phyloP scores from a whole-genome alignment of 2,329 filamentous ascomycete genomes.

The Colletotrichum sp. region DNA sequence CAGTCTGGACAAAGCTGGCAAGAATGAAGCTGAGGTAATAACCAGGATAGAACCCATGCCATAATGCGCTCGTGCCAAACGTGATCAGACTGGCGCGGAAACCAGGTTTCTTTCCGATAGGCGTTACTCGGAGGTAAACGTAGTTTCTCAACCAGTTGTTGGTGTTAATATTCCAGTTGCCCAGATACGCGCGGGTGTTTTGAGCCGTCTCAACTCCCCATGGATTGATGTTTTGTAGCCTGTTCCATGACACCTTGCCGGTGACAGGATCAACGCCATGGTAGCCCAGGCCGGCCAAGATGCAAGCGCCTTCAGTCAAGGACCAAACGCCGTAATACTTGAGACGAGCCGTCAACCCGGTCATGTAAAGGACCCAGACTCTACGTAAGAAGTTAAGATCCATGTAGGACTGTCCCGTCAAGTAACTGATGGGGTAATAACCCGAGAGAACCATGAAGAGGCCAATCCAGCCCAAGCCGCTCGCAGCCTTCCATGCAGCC shows the following conservation, averaged over 20 bases:
- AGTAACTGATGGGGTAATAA: constrained; percentile 66
- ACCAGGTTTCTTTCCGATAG: constrained; percentile 92
- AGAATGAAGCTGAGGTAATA: constrained; percentile 93
- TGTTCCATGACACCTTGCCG: constrained; percentile 85
- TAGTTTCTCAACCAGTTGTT: constrained; percentile 97
- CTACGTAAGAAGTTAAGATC: constrained; percentile 72
- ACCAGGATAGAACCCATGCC: constrained; percentile 97
- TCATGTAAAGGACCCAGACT: constrained; percentile 81
- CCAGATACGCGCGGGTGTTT: constrained; percentile 91
- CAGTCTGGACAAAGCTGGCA: constrained; percentile 89
- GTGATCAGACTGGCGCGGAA: constrained; percentile 94
- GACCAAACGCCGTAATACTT: constrained; percentile 99
- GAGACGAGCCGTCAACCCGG: constrained; percentile 79
- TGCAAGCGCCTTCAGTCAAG: constrained; percentile 91
- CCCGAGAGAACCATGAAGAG: constrained; percentile 75
- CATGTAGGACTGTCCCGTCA: constrained; percentile 71
- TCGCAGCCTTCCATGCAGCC: constrained; percentile 75
- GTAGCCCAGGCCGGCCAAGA: constrained; percentile 90
- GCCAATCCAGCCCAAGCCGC: constrained; percentile 80
- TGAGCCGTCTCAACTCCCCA: constrained; percentile 87
- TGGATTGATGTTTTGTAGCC: constrained; percentile 87
- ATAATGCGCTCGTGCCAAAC: constrained; percentile 92
- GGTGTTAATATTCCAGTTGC: constrained; percentile 98
- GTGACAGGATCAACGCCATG: constrained; percentile 88
- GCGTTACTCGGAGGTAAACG: constrained; percentile 92